phyloP scores from a whole-genome alignment of 108 stramenopile genomes.

The Stephanodiscus triporus region DNA sequence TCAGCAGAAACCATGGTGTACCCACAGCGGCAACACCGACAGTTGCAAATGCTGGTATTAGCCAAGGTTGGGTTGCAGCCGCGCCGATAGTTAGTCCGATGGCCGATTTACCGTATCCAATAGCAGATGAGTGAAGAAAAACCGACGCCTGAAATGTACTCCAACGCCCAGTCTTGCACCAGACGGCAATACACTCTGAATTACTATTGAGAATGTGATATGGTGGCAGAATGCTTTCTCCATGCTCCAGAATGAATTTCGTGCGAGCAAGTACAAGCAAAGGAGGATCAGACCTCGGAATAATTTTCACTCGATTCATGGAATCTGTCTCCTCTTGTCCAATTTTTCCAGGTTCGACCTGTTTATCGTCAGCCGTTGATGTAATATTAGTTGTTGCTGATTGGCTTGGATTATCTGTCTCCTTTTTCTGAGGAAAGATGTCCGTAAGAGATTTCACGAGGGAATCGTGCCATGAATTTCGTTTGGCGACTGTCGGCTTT shows the following conservation, averaged over 20 bases:
- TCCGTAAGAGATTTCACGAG: conserved; percentile 39
- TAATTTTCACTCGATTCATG: neutral
- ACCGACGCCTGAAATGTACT: conserved; percentile 48
- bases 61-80: conserved; percentile 47
- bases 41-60: conserved; percentile 39
- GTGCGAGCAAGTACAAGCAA: conserved; percentile 54
- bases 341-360: neutral
- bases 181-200: conserved; percentile 86
- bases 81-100: conserved; percentile 26
- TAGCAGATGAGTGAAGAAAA: conserved; percentile 55
- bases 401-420: conserved; percentile 3
- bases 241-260: conserved; percentile 52
- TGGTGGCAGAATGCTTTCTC: conserved; percentile 53
- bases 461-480: conserved; percentile 28
- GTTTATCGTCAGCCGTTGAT: neutral
- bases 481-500: neutral
- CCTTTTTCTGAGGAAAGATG: conserved; percentile 30
- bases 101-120: conserved; percentile 52
- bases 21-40: conserved; percentile 44
- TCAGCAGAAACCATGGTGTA: conserved; percentile 41
- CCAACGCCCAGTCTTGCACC: conserved; percentile 55
- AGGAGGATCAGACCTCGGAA: conserved; percentile 55
- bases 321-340: neutral
- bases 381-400: neutral
- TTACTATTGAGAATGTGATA: conserved; percentile 78